These are phyloP conservation scores for Physcomitrellopsis africana DNA, from an alignment of 225 moss, liverwort and hornwort genomes.

Conservation along the genomic window DNA sequence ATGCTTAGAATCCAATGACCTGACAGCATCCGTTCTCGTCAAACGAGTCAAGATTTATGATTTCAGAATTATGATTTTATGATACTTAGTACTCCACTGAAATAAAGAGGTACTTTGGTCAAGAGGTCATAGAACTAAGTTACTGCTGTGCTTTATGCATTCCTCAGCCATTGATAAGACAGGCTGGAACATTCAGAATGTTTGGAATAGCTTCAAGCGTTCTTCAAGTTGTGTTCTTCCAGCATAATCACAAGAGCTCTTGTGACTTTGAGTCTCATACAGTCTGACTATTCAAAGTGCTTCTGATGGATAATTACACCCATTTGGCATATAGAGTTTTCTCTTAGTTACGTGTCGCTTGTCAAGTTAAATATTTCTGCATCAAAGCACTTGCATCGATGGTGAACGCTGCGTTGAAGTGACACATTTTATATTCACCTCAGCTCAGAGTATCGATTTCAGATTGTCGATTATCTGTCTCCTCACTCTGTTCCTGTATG, in stretches of 20 bases:
- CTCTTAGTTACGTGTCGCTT: neutral
- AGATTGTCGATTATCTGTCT: slow-evolving; percentile 15
- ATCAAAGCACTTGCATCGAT: neutral
- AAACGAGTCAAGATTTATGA: neutral
- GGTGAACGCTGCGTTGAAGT: neutral
- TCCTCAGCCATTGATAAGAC: slow-evolving; percentile 2
- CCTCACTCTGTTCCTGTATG: slow-evolving; percentile 34
- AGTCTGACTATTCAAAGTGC: neutral
- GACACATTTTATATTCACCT: slow-evolving; percentile 12
- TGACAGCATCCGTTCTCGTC: neutral
- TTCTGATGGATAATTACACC: neutral
- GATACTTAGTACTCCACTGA: neutral
- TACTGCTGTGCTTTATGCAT: slow-evolving; percentile 1
- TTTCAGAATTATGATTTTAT: neutral
- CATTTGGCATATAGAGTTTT: neutral
- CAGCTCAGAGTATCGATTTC: slow-evolving; percentile 3
- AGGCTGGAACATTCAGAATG: neutral
- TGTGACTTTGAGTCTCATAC: neutral
- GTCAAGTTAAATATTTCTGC: neutral
- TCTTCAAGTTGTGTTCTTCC: slow-evolving; percentile 7
- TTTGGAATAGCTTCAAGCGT: too few species aligned
- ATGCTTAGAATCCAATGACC: neutral
- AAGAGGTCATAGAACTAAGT: slow-evolving; percentile 9
- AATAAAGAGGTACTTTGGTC: slow-evolving; percentile 13
- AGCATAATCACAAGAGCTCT: neutral